Evolutionary conservation across 345 rosid genomes (phyloP).

Genomic region (Camelina sativa): DNA sequence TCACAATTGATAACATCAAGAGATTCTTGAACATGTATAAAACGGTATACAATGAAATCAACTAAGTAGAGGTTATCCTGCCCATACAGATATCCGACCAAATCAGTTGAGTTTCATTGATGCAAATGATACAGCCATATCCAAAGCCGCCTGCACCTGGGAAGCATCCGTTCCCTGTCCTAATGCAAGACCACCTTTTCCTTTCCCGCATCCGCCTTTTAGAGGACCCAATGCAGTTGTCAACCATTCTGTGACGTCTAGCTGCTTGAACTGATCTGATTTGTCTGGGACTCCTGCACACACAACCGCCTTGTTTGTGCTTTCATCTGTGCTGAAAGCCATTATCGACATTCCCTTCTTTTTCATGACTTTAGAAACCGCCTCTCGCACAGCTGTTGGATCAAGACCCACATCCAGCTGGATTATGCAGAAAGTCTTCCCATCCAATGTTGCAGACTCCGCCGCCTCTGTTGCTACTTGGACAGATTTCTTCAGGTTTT

Average conservation of each 20-base stretch:
- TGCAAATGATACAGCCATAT: slow-evolving; percentile 71
- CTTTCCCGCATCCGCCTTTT: slow-evolving; percentile 90
- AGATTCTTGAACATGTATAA: not conserved
- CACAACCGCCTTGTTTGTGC: slow-evolving; percentile 81
- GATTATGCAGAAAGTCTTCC: slow-evolving; percentile 74
- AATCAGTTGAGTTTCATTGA: slow-evolving; percentile 72
- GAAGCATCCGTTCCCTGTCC: slow-evolving; percentile 97
- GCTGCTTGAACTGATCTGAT: slow-evolving; percentile 54
- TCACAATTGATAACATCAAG: not conserved
- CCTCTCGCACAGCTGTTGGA: slow-evolving; percentile 95
- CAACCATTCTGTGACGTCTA: slow-evolving; percentile 93
- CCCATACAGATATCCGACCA: slow-evolving; percentile 9
- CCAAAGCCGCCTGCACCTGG: slow-evolving; percentile 67
- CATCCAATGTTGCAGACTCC: slow-evolving; percentile 70
- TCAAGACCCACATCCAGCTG: slow-evolving; percentile 87
- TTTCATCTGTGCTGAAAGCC: slow-evolving; percentile 88
- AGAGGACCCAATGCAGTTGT: slow-evolving; percentile 76
- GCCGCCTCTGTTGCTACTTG: slow-evolving; percentile 63
- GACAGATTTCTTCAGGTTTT: slow-evolving; percentile 76
- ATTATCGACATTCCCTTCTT: slow-evolving; percentile 81
- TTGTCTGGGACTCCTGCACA: slow-evolving; percentile 91
- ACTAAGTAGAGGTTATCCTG: not conserved
- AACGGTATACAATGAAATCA: slow-evolving; percentile 21
- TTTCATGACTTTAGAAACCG: slow-evolving; percentile 74
- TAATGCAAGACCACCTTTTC: slow-evolving; percentile 86